Evolutionary conservation across 352 stramenopile genomes (phyloP).

Genomic region (Phytophthora idaei): DNA sequence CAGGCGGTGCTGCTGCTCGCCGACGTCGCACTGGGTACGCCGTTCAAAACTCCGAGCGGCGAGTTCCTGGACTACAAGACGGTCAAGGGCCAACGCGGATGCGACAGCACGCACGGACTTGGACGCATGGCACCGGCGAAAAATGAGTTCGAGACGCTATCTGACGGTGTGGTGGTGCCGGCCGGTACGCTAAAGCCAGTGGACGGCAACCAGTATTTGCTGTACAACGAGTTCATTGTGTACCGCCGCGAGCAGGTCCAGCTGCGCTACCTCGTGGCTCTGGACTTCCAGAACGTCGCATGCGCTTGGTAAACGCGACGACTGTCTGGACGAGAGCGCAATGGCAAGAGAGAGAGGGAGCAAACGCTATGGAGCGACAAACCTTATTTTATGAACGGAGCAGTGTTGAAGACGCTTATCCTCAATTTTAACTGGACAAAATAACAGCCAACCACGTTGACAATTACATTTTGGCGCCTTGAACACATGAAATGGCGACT

Average conservation of each 20-base stretch:
- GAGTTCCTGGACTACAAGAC: conserved; percentile 36
- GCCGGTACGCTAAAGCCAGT: conserved; percentile 31
- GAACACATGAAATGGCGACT: conserved; percentile 9
- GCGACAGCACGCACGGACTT: conserved; percentile 40
- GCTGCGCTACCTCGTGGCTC: conserved; percentile 40
- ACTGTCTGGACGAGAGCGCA: not conserved
- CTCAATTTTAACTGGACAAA: conserved; percentile 30
- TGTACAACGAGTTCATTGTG: conserved; percentile 61
- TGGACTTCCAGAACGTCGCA: conserved; percentile 30
- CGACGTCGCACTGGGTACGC: conserved; percentile 46
- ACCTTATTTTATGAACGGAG: conserved; percentile 5
- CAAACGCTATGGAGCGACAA: not conserved
- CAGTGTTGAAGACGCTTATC: not conserved
- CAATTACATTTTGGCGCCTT: conserved; percentile 17
- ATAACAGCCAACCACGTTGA: conserved; percentile 12
- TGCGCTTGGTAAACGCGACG: conserved; percentile 20
- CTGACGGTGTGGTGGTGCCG: conserved; percentile 47
- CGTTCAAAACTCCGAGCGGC: conserved; percentile 21
- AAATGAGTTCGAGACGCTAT: conserved; percentile 29
- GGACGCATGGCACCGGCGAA: conserved; percentile 38
- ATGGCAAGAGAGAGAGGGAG: not conserved
- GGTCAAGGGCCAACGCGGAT: conserved; percentile 27
- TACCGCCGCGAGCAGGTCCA: conserved; percentile 53
- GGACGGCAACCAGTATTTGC: conserved; percentile 25
- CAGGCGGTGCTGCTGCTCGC: conserved; percentile 43